Conservation (phyloP, 768 basidiomycete genomes). For the Suillus spraguei region DNA sequence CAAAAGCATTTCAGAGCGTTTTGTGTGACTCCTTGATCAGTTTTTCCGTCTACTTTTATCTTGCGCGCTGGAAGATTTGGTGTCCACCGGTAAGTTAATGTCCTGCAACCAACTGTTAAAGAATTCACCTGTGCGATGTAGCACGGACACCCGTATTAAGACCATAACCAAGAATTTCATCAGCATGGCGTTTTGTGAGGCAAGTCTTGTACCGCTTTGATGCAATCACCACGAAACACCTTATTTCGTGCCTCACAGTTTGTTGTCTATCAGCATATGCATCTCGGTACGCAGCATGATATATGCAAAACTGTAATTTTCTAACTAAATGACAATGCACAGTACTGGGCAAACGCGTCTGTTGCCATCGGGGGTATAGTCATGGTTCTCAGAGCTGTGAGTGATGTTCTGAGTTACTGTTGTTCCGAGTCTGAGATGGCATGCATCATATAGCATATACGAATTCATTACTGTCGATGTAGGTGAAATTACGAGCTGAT, state of each 20-base stretch:
- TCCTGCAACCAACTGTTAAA: not conserved
- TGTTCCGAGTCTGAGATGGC: not conserved
- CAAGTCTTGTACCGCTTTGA: not conserved
- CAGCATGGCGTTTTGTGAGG: not conserved
- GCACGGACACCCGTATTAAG: slow-evolving; percentile 6
- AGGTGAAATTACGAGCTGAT: not conserved
- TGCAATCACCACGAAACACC: not conserved
- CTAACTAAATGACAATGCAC: not conserved
- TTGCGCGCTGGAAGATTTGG: not conserved
- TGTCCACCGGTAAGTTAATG: not conserved
- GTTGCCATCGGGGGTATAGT: not conserved
- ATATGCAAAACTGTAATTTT: not conserved
- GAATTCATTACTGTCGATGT: slow-evolving; percentile 7
- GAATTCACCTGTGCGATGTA: not conserved
- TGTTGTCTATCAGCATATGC: not conserved
- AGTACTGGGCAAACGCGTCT: not conserved
- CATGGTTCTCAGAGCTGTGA: slow-evolving; percentile 6
- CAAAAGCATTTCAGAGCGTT: not conserved
- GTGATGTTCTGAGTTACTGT: not conserved
- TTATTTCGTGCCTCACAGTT: not conserved
- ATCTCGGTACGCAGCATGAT: not conserved
- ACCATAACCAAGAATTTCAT: not conserved
- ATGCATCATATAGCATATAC: not conserved
- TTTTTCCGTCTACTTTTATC: slow-evolving; percentile 5
- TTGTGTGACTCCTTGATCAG: not conserved